Base-by-base conservation (phyloP, 768 basidiomycete species). In the Rickenella mellea region DNA sequence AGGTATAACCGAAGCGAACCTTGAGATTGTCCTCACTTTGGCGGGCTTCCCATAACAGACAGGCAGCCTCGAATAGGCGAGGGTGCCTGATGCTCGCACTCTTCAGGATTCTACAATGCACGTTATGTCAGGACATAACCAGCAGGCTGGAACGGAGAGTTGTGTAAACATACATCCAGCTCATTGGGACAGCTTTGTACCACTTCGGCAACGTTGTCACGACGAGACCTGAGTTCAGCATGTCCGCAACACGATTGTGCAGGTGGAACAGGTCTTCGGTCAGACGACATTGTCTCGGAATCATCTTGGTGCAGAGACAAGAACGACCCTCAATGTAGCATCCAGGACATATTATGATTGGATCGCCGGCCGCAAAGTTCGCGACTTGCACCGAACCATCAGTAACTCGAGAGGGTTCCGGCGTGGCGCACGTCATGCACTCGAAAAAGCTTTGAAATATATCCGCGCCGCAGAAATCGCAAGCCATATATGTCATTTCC, bases 371-470 rank as follows among this genome's bases (percentile, higher is more conserved):
- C n/a, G 19, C 33, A 36, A 2, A 10, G 10, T 10, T 14, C 4
- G 15, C 33, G 11, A 22, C 4, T 22, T 19, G 19, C 19, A 3
- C 12, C 33, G 24, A 19, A 17, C 33, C 10, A 17, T 40, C 26
- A 37, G 3, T 39, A 11, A 14, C n/a, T n/a, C n/a, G 28, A 12
- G 5, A 30, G 19, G 5, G 37, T 35, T 33, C 21, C 29, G 20
- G 19, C 11, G 45, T 35, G 45, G 62, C 58, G 50, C 84, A 83
- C 1, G 49, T 45, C 1, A 55, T 53, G 53, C 87, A 90, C 55
- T 83, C 78, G 48, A 90, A 83, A 55, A 79, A 88, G 46, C 80
- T 79, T 48, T 86, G 79, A 49, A 89, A 90, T 45, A 91, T 73
- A 52, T 91, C 88, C 2, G 73, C 74, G 14, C 76, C 79, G 51